Conservation (phyloP, 1,139 yeast genomes). For the Debaryomyces psychrophilus region DNA sequence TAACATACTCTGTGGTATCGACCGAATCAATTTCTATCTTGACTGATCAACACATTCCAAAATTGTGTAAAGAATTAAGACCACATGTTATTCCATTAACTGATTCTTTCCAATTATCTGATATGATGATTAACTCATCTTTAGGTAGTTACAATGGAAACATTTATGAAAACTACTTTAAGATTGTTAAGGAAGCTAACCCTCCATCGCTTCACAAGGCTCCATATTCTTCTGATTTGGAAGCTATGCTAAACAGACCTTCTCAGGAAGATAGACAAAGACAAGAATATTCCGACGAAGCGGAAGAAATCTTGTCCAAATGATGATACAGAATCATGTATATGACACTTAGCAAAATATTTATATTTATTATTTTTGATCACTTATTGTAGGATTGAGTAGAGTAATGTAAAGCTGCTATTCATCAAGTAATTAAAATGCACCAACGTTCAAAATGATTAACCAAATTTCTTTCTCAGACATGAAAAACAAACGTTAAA, state of each 20-base stretch:
- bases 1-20: slow-evolving; percentile 39
- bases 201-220: slow-evolving; percentile 61
- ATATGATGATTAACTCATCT: slow-evolving; percentile 82
- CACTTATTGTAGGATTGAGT: too few relatives aligned
- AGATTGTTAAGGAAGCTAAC: slow-evolving; percentile 52
- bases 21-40: slow-evolving; percentile 38
- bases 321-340: slow-evolving; percentile 12
- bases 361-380: background rate
- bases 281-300: slow-evolving; percentile 39
- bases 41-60: slow-evolving; percentile 30
- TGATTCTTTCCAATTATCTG: slow-evolving; percentile 88
- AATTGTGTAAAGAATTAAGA: slow-evolving; percentile 54
- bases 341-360: background rate
- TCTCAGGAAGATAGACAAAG: slow-evolving; percentile 53
- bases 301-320: slow-evolving; percentile 37
- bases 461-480: too few relatives aligned
- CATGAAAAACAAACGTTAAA: background rate
- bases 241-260: slow-evolving; percentile 56
- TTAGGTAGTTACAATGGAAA: slow-evolving; percentile 86
- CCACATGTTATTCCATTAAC: slow-evolving; percentile 78
- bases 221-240: slow-evolving; percentile 56
- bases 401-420: too few relatives aligned
- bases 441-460: too few relatives aligned
- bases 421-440: too few relatives aligned
- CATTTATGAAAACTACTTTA: slow-evolving; percentile 77